Evolutionary conservation across 2,329 filamentous ascomycete species (phyloP).

Genomic region (Cylindrodendrum hubeiense): DNA sequence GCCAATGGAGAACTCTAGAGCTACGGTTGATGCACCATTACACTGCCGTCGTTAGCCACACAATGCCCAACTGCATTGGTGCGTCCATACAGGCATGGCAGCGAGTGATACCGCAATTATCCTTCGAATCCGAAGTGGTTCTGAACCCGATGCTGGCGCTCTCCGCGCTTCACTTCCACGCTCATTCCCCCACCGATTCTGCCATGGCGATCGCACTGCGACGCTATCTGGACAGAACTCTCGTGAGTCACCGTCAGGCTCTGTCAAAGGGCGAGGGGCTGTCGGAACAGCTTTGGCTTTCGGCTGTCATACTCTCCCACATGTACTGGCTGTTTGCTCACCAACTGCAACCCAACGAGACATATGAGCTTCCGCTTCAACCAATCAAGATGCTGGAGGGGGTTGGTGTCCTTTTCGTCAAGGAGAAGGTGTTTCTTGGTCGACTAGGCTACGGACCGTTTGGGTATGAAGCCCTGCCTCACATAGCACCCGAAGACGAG

Average conservation of each 20-base stretch:
- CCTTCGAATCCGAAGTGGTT: not conserved
- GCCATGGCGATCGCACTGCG: not conserved
- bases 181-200: not conserved
- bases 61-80: not conserved
- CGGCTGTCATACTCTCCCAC: not conserved
- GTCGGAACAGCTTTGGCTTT: not conserved
- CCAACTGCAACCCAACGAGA: not conserved
- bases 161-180: not conserved
- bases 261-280: not conserved
- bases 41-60: not conserved
- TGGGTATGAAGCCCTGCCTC: not conserved
- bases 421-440: not conserved
- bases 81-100: not conserved
- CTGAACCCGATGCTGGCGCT: not conserved
- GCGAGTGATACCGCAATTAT: not conserved
- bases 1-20: not conserved
- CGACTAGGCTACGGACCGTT: not conserved
- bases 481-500: not conserved
- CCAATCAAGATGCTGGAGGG: not conserved
- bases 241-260: not conserved
- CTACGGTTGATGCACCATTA: not conserved
- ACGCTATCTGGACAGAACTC: not conserved
- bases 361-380: not conserved
- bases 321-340: not conserved
- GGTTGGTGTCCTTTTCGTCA: not conserved